A percentile compares a stretch with the other conserved stretches of the same genome.
Conservation (phyloP, 331 rosid genomes). For the Acacia concinna region DNA sequence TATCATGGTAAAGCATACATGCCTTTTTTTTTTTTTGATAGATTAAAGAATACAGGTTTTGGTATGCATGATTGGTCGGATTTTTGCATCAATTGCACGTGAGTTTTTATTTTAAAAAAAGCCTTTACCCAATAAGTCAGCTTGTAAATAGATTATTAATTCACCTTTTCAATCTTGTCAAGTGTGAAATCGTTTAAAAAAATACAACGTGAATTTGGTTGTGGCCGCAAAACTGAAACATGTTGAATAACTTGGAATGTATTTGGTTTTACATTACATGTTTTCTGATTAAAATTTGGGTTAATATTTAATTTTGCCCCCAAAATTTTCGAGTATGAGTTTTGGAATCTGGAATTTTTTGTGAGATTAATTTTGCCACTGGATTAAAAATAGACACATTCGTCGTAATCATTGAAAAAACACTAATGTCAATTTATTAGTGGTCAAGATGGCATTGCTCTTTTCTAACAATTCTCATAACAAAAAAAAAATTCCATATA, state of each 20-base stretch:
- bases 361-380: too few species aligned
- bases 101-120: not conserved
- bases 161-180: not conserved
- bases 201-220: not conserved
- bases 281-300: not conserved
- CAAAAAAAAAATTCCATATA: too few species aligned
- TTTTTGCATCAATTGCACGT: slow-evolving; percentile 13
- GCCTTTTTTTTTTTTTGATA: not conserved
- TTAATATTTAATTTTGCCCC: too few species aligned
- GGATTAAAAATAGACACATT: too few species aligned
- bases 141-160: not conserved
- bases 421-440: too few species aligned
- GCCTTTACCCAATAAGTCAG: not conserved
- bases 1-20: too few species aligned
- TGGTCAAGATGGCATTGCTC: too few species aligned
- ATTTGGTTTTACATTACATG: not conserved
- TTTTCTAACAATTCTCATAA: too few species aligned
- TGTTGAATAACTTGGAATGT: not conserved
- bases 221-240: not conserved
- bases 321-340: too few species aligned
- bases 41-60: not conserved
- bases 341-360: too few species aligned
- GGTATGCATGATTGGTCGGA: not conserved
- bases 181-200: not conserved
- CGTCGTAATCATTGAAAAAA: too few species aligned